Evolutionary conservation across 2,329 filamentous ascomycete genomes (phyloP).

Genomic region (Dryadomyces quercus-mongolicae): DNA sequence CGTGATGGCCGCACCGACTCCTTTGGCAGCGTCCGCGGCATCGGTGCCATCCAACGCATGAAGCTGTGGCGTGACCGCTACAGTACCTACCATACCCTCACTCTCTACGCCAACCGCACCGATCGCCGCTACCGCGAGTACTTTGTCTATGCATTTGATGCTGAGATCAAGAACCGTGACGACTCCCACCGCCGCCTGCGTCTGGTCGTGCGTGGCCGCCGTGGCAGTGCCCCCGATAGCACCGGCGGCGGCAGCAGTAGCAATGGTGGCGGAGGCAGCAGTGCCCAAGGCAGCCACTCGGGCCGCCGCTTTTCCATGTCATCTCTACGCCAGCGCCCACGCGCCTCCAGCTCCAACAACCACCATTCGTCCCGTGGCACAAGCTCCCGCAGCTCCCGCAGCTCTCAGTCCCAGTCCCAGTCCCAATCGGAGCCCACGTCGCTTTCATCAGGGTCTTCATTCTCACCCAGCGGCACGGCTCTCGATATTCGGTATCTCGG

Average conservation of each 20-base stretch:
- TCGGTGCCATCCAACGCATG: conserved; percentile 38
- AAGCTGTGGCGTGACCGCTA: conserved; percentile 40
- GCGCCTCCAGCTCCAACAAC: conserved; percentile 8
- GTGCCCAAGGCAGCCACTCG: not conserved
- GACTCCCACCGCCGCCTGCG: conserved; percentile 32
- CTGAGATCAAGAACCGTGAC: conserved; percentile 31
- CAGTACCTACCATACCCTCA: conserved; percentile 33
- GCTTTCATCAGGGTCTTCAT: conserved; percentile 6
- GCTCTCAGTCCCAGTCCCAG: conserved; percentile 3
- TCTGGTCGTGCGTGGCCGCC: conserved; percentile 26
- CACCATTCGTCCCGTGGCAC: conserved; percentile 11
- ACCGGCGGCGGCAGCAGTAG: conserved; percentile 8
- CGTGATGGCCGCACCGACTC: conserved; percentile 33
- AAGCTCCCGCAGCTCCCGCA: conserved; percentile 5
- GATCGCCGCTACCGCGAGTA: conserved; percentile 36
- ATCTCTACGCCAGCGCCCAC: conserved; percentile 27
- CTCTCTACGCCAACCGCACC: conserved; percentile 30
- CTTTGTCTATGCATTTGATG: conserved; percentile 33
- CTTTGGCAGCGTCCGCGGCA: conserved; percentile 36
- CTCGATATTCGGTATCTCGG: conserved; percentile 35
- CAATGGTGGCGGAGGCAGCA: not conserved
- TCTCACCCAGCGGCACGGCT: conserved; percentile 12
- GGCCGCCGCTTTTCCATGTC: conserved; percentile 29
- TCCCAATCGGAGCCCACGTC: conserved; percentile 8
- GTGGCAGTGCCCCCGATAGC: conserved; percentile 27